Evolutionary conservation across 2,329 filamentous ascomycete genomes (phyloP).

Genomic region (Rhexocercosporidium sp.): DNA sequence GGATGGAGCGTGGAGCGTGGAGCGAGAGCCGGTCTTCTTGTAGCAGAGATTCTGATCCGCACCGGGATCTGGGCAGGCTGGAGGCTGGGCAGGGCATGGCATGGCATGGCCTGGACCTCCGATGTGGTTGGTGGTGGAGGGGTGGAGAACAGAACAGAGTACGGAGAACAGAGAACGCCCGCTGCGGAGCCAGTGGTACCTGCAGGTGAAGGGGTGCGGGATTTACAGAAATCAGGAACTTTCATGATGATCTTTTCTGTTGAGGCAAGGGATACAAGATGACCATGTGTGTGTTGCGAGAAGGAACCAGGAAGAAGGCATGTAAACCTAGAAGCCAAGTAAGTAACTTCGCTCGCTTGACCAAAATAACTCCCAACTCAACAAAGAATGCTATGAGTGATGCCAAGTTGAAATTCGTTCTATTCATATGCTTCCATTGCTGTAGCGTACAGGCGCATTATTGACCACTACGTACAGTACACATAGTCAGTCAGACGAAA

Average conservation of each 20-base stretch:
- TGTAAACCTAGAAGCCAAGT: too few relatives aligned
- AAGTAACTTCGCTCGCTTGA: too few relatives aligned
- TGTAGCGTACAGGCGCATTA: too few relatives aligned
- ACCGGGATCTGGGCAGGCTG: not conserved
- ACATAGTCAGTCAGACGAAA: not conserved
- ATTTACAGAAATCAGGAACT: not conserved
- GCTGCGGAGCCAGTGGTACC: too few relatives aligned
- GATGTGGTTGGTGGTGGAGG: not conserved
- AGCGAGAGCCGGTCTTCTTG: conserved; percentile 10
- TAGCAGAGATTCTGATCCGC: conserved; percentile 6
- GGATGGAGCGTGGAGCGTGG: not conserved
- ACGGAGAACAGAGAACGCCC: not conserved
- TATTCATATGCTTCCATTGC: not conserved
- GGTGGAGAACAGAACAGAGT: not conserved
- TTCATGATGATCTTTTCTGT: not conserved
- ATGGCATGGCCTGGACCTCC: not conserved
- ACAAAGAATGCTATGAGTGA: too few relatives aligned
- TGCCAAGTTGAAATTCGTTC: not conserved
- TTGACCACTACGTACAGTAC: not conserved
- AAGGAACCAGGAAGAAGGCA: too few relatives aligned
- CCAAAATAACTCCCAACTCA: too few relatives aligned
- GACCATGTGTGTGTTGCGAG: not conserved
- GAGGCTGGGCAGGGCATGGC: not conserved
- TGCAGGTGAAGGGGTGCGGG: not conserved
- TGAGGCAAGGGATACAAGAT: too few relatives aligned